These are phyloP conservation scores for Chlorella sp. DNA, from an alignment of 139 green algal species.

Conservation along the genomic window DNA sequence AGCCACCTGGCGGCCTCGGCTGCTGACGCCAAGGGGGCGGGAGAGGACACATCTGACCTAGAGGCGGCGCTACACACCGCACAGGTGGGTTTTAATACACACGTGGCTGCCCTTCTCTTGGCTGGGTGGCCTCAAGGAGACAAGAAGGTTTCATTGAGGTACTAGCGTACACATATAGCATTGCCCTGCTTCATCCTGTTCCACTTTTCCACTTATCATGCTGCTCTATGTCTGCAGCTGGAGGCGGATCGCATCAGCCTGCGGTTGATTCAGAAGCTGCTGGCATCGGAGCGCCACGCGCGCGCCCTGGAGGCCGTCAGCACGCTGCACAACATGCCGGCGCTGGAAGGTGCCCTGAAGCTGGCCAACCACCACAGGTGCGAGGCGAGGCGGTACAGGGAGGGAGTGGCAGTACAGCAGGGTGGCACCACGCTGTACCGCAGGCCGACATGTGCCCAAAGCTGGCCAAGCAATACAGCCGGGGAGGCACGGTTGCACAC, in stretches of 20 bases:
- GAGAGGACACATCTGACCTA: background rate
- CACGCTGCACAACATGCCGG: constrained; percentile 50
- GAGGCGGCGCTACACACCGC: constrained; percentile 26
- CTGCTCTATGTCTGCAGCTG: no score
- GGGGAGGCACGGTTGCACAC: no score
- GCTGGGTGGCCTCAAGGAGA: no score
- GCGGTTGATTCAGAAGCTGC: constrained; percentile 47
- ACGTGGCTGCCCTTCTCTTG: background rate
- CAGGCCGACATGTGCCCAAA: constrained; percentile 43
- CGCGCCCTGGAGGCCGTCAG: constrained; percentile 65
- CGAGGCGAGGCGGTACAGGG: constrained; percentile 22
- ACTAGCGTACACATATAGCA: no score
- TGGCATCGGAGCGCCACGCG: constrained; percentile 50
- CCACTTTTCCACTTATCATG: no score
- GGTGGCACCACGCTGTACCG: no score
- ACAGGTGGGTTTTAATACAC: background rate
- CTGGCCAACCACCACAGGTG: constrained; percentile 62
- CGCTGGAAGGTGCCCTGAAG: constrained; percentile 63
- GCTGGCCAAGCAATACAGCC: constrained; percentile 56
- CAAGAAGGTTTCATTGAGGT: no score
- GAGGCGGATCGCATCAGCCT: constrained; percentile 47
- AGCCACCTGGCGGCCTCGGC: constrained; percentile 20
- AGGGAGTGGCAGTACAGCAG: background rate
- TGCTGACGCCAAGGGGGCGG: constrained; percentile 16
- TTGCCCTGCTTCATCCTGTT: no score